Conservation (phyloP, 345 rosid species). For the Microcos paniculata region DNA sequence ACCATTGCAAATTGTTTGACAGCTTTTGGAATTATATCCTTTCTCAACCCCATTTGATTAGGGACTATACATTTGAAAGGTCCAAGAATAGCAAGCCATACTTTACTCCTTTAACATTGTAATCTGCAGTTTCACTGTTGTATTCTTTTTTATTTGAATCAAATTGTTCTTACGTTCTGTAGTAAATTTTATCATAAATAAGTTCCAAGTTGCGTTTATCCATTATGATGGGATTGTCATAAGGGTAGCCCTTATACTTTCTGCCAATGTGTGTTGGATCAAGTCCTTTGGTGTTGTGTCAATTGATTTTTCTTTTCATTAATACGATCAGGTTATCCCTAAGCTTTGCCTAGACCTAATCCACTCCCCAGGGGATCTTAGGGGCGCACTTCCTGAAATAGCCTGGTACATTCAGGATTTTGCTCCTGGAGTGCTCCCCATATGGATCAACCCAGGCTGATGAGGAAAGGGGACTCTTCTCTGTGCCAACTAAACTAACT, state of each 20-base stretch:
- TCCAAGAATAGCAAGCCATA: background rate
- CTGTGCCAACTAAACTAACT: no score
- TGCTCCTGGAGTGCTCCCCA: no score
- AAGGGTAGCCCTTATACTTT: background rate
- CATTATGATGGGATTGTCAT: background rate
- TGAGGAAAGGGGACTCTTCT: no score
- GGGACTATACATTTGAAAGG: background rate
- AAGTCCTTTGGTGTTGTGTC: background rate
- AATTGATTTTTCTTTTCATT: no score
- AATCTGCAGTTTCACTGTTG: background rate
- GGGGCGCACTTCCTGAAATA: no score
- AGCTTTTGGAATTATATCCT: background rate
- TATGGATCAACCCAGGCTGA: no score
- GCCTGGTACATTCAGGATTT: no score
- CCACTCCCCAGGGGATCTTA: no score
- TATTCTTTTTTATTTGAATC: background rate
- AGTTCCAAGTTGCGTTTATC: background rate
- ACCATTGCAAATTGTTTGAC: background rate
- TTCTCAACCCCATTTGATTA: background rate
- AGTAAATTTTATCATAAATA: background rate
- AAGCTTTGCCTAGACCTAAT: no score
- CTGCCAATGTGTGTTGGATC: background rate
- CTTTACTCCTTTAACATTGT: background rate
- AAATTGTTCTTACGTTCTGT: background rate
- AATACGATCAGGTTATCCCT: no score